phyloP scores from a whole-genome alignment of 1,284 basidiomycete species.

The Ceratobasidium sp. region DNA sequence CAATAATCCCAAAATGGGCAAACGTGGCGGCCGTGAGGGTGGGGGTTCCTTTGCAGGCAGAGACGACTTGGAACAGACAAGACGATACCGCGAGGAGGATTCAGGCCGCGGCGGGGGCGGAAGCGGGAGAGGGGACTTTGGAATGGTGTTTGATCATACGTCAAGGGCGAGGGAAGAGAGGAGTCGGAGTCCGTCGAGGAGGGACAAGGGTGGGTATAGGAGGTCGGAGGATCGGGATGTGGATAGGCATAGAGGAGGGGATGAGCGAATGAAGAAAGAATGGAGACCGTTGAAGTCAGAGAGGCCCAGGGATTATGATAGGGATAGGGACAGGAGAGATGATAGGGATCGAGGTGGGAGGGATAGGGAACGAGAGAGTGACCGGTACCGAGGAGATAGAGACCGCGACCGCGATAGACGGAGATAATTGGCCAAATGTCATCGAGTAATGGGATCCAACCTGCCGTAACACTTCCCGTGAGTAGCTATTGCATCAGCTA shows the following conservation, averaged over 20 bases:
- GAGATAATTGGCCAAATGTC: background rate
- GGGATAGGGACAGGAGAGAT: conserved; percentile 31
- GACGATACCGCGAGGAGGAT: conserved; percentile 69
- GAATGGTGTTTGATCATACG: conserved; percentile 79
- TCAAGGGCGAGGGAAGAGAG: conserved; percentile 44
- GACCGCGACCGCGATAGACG: conserved; percentile 53
- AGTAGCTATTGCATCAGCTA: background rate
- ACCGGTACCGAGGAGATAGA: conserved; percentile 49
- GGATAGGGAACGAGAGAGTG: conserved; percentile 48
- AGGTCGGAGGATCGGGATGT: conserved; percentile 46
- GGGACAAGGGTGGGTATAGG: conserved; percentile 27
- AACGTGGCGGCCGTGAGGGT: conserved; percentile 54
- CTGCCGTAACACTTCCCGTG: background rate
- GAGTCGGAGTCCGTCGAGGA: conserved; percentile 45
- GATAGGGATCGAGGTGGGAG: conserved; percentile 48
- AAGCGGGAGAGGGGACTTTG: conserved; percentile 65
- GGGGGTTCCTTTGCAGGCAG: conserved; percentile 73
- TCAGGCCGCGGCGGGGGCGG: conserved; percentile 53
- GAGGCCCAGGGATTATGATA: too few species aligned
- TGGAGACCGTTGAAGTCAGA: too few species aligned
- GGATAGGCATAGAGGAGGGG: conserved; percentile 45
- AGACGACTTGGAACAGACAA: conserved; percentile 77
- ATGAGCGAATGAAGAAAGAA: conserved; percentile 43
- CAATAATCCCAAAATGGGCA: conserved; percentile 73
- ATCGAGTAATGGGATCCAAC: background rate